Conservation (phyloP, 176 grass and related monocot species). For the Aechmea fasciata region DNA sequence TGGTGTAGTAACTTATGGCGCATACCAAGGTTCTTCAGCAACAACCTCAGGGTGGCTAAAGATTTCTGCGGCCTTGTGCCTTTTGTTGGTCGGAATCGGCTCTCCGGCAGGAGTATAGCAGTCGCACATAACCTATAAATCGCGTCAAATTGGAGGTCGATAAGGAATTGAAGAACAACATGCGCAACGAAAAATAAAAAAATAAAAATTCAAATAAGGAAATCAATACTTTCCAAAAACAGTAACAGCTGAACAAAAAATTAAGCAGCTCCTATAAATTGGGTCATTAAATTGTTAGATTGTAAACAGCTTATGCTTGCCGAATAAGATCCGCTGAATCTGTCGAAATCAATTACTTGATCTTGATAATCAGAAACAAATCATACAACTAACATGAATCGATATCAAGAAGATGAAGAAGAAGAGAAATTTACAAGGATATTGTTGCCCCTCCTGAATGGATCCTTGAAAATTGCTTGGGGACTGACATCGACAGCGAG, state of each 20-base stretch:
- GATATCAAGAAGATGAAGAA: not conserved
- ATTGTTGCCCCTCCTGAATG: constrained; percentile 92
- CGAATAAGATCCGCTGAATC: no score
- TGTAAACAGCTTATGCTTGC: no score
- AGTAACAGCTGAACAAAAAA: no score
- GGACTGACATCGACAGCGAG: constrained; percentile 39
- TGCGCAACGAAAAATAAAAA: not conserved
- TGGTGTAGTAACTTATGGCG: not conserved
- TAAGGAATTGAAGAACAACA: not conserved
- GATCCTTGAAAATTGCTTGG: constrained; percentile 99
- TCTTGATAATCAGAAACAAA: no score
- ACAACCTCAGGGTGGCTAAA: constrained; percentile 65
- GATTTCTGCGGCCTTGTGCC: constrained; percentile 63
- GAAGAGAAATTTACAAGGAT: constrained; percentile 67
- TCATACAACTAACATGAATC: not conserved
- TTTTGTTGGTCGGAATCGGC: constrained; percentile 93
- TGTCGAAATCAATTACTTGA: not conserved
- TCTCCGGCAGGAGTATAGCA: constrained; percentile 93
- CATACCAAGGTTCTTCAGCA: constrained; percentile 74
- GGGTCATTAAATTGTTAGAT: no score
- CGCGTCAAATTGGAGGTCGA: not conserved
- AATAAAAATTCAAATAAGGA: not conserved
- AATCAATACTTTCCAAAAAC: not conserved
- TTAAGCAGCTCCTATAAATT: no score
- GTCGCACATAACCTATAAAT: constrained; percentile 84